Base-by-base conservation (phyloP, 2,329 filamentous ascomycete species). In the Pyrenophora tritici-repentis region DNA sequence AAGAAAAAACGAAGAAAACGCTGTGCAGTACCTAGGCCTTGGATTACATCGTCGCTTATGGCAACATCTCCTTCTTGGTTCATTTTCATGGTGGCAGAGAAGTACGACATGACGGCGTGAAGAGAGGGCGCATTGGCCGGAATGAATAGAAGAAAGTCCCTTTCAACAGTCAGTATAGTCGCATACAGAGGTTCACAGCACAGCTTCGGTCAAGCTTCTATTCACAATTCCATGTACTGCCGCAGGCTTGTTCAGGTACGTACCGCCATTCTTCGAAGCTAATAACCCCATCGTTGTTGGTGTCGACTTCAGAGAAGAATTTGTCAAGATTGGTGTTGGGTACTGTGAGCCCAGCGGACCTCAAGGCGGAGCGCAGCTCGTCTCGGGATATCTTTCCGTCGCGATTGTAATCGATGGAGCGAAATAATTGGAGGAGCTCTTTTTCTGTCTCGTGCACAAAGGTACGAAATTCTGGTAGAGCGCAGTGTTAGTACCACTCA, bases 231-330 rank as follows among this genome's bases (percentile, higher is more conserved):
- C 12, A 24, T 18, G 18, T 42, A 9, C 33, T 3, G 18, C 12
- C 26, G 22, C 12, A 16, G 31, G 40, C 1, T 10, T 29, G 22
- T 13, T 39, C 34, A 7, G 10, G 12, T 24, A 60, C 87, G 76
- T 85, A 97, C 93, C 93, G 87, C 94, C 94, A 97, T 81, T 99
- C 94, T 61, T 91, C 86, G 75, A 96, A 97, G 56, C 83, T 91
- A 63, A 97, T 96, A 58, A 80, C 79, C 2, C 91, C 91, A 72
- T 99, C 92, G 62, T 87, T 84, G 76, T 99, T 93, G 69, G 84
- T 82, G 73, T 99, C 94, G 65, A 99, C 88, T 71, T 96, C 88
- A 58, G 83, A 78, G 71, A 99, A 97, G 78, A 99, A 97, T 56
- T 86, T 83, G 58, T 90, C 84, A 38, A 99, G 78, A 67, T 91